These are phyloP conservation scores for Asterophora parasitica DNA, from an alignment of 768 basidiomycete genomes.

Conservation along the genomic window DNA sequence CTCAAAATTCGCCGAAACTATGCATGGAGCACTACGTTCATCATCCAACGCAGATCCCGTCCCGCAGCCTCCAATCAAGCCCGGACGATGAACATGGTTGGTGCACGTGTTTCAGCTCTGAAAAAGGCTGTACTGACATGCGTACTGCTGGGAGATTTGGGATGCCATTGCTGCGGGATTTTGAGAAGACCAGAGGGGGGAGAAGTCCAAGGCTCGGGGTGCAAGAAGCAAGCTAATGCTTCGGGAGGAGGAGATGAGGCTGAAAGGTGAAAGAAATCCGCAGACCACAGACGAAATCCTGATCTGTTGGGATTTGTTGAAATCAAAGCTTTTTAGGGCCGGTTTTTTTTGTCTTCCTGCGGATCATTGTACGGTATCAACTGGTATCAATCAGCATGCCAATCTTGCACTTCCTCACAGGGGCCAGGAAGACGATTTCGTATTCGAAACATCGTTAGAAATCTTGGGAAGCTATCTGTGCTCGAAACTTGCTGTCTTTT, in stretches of 20 bases:
- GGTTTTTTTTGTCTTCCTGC: not conserved
- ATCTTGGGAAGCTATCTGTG: too few relatives aligned
- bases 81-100: not conserved
- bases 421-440: too few relatives aligned
- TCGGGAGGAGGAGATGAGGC: constrained; percentile 35
- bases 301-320: constrained; percentile 14
- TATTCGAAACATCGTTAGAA: too few relatives aligned
- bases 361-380: not conserved
- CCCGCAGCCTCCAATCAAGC: not conserved
- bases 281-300: constrained; percentile 3
- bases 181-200: constrained; percentile 26
- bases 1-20: not conserved
- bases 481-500: too few relatives aligned
- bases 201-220: constrained; percentile 24
- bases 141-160: constrained; percentile 76
- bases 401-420: not conserved
- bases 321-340: constrained; percentile 9
- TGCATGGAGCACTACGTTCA: not conserved
- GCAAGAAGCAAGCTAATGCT: constrained; percentile 81
- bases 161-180: constrained; percentile 54
- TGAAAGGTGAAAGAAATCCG: constrained; percentile 6
- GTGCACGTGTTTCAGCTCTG: constrained; percentile 12
- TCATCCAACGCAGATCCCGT: not conserved
- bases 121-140: constrained; percentile 52
- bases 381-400: too few relatives aligned